Evolutionary conservation across 345 rosid genomes (phyloP), one percentile per base, ranked within the genome.

Genomic region (Gossypioides kirkii): DNA sequence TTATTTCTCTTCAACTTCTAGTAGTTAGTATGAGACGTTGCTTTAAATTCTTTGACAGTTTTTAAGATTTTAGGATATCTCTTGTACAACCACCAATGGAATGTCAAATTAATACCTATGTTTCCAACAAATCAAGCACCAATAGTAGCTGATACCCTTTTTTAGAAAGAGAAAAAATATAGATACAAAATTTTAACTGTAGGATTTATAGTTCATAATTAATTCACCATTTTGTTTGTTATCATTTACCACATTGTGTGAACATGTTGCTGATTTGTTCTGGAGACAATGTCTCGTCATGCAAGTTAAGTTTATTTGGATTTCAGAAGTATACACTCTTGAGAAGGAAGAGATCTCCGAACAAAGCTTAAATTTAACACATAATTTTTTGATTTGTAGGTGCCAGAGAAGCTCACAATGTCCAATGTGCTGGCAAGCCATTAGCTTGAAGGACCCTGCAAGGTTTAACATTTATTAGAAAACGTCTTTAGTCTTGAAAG

Each of bases 381-480:
- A 32, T 32, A 7, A 12, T 6, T 22, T 73, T 77, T 77, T 18
- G 6, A 14, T 65, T 83, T 74, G 23, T 65, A 88, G 93, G 91
- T 87, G 91, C 77, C 91, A 90, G 74, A 85, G 95, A 80, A 90
- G 91, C 80, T 85, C 95, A 10, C 92, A 88, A 45, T 90, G 95
- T 74, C 95, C 95, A 22, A 90, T 90, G 92, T 90, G 95, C 54
- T 85, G 88, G 95, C 95, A 86, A 79, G 69, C 81, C 61, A 81
- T 90, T 76, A 74, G 85, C 76, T 77, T 90, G 80, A 86, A 86
- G 86, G 90, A 87, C 71, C 80, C 90, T 20, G 46, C 83, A 50
- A 86, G 93, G 93, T 89, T 73, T 76, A 26, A 47, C 17, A 72
- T 26, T 58, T 58, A 61, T 55, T 55, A 55, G 38, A 61, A 5